Evolutionary conservation across 108 stramenopile species (phyloP).

Genomic region (Conticribra guillardii): DNA sequence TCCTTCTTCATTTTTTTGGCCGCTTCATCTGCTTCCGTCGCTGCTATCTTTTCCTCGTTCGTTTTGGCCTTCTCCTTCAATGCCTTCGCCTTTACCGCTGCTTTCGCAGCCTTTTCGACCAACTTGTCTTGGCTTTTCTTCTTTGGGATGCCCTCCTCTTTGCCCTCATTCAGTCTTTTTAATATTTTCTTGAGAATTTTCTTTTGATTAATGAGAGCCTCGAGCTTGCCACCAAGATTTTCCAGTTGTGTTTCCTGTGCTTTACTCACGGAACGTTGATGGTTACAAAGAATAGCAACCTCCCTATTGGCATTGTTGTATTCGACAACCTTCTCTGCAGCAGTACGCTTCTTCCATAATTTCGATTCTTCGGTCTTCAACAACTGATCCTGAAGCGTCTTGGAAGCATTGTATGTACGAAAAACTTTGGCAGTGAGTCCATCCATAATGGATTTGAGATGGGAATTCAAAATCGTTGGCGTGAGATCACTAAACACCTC

Average conservation of each 20-base stretch:
- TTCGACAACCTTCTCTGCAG: constrained; percentile 93
- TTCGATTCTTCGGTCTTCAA: constrained; percentile 71
- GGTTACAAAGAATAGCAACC: constrained; percentile 99
- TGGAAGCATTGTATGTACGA: constrained; percentile 99
- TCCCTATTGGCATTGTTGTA: constrained; percentile 99
- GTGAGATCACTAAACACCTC: constrained; percentile 97
- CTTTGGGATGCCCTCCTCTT: constrained; percentile 71
- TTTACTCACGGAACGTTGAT: constrained; percentile 98
- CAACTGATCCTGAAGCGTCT: constrained; percentile 96
- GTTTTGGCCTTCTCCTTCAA: constrained; percentile 94
- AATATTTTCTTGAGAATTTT: constrained; percentile 84
- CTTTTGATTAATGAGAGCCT: constrained; percentile 88
- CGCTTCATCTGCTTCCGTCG: constrained; percentile 87
- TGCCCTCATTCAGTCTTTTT: constrained; percentile 61
- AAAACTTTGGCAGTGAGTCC: constrained; percentile 99
- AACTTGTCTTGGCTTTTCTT: constrained; percentile 74
- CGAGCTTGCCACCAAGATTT: constrained; percentile 73
- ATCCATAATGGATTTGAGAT: constrained; percentile 96
- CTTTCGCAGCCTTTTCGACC: constrained; percentile 64
- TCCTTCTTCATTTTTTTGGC: constrained; percentile 75
- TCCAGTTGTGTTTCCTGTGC: constrained; percentile 90
- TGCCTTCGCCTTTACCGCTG: constrained; percentile 84
- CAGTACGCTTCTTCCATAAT: constrained; percentile 76
- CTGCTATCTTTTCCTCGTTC: constrained; percentile 93
- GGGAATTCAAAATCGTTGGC: constrained; percentile 90